A percentile compares a stretch with the other conserved stretches of the same genome.
These are phyloP conservation scores for Apiotrichum siamense DNA, from an alignment of 1,284 basidiomycete species.

Conservation along the genomic window DNA sequence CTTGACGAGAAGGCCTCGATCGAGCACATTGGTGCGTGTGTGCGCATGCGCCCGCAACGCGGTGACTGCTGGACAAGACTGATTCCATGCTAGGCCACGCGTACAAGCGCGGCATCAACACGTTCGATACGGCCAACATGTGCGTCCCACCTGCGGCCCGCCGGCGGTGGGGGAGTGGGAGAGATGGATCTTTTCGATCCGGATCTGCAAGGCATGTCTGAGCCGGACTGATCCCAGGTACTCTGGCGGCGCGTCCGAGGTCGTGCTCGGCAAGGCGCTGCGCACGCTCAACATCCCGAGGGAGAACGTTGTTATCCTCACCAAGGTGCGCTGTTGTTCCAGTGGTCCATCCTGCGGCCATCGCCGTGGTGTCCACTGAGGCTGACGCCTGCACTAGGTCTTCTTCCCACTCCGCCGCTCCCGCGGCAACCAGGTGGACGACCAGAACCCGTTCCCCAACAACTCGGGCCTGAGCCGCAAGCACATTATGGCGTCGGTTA, in stretches of 20 bases:
- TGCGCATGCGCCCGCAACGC: too few species aligned
- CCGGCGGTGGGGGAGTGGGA: too few species aligned
- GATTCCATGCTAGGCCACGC: too few species aligned
- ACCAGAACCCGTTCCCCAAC: too few species aligned
- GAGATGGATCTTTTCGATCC: too few species aligned
- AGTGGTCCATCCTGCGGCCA: too few species aligned
- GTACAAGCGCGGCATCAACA: slow-evolving; percentile 40
- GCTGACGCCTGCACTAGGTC: slow-evolving; percentile 10
- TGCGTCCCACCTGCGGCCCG: too few species aligned
- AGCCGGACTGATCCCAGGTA: slow-evolving; percentile 38
- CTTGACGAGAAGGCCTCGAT: slow-evolving; percentile 37
- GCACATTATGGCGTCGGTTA: slow-evolving; percentile 63
- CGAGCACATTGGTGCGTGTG: slow-evolving; percentile 44
- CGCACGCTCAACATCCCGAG: slow-evolving; percentile 74
- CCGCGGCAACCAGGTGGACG: slow-evolving; percentile 1
- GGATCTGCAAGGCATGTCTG: too few species aligned
- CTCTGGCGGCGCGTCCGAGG: slow-evolving; percentile 55
- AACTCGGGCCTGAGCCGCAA: slow-evolving; percentile 50
- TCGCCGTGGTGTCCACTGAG: neutral
- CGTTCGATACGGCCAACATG: slow-evolving; percentile 39
- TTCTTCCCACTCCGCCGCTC: slow-evolving; percentile 22
- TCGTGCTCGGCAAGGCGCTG: slow-evolving; percentile 68
- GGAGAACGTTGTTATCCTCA: slow-evolving; percentile 70
- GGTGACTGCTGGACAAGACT: too few species aligned
- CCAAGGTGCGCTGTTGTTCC: slow-evolving; percentile 53